Conservation (phyloP, 176 grass and related monocot genomes). For the Juncus effusus region DNA sequence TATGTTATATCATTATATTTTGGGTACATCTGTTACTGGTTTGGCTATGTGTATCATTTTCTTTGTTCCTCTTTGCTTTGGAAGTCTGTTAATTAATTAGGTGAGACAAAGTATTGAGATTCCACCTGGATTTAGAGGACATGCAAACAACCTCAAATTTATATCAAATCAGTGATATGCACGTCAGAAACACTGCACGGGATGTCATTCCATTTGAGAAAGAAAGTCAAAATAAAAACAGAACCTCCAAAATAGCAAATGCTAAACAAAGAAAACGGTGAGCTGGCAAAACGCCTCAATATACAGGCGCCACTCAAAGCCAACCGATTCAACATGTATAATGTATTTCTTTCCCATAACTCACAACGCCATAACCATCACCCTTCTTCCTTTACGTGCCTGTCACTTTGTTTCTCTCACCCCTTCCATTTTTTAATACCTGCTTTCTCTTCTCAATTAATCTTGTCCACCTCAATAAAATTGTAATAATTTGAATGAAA, state of each 20-base stretch:
- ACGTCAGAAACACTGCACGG: neutral
- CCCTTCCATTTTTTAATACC: neutral
- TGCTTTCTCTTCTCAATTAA: neutral
- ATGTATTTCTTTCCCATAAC: neutral
- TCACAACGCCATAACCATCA: conserved; percentile 13
- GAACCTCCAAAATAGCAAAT: conserved; percentile 8
- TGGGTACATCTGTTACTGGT: too few relatives aligned
- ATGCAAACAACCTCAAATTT: conserved; percentile 14
- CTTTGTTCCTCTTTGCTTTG: too few relatives aligned
- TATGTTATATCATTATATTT: too few relatives aligned
- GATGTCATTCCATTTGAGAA: neutral
- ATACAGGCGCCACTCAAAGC: conserved; percentile 8
- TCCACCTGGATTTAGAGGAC: neutral
- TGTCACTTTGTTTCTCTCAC: neutral
- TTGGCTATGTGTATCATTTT: too few relatives aligned
- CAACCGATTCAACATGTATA: conserved; percentile 3
- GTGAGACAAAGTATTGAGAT: too few relatives aligned
- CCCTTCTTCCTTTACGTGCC: neutral
- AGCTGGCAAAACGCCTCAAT: conserved; percentile 7
- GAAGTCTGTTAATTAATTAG: too few relatives aligned
- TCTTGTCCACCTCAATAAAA: neutral
- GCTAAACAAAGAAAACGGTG: conserved; percentile 21
- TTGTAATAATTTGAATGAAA: conserved; percentile 16
- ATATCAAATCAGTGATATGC: conserved; percentile 20
- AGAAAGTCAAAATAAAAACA: conserved; percentile 16